phyloP scores from a whole-genome alignment of 331 rosid species.

The Quercus tomentella region DNA sequence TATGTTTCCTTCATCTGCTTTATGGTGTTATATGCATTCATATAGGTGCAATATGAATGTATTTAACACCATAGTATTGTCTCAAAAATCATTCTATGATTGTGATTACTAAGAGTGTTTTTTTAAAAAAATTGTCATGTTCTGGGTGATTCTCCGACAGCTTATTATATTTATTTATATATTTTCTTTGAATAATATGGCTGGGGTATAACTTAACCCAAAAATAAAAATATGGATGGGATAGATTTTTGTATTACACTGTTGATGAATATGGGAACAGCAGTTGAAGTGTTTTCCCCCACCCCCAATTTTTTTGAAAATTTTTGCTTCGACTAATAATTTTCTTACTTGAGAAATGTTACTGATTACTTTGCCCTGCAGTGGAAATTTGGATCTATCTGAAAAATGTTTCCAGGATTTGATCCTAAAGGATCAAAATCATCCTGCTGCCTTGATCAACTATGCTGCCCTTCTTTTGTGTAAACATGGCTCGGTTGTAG shows the following conservation, averaged over 20 bases:
- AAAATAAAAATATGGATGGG: not conserved
- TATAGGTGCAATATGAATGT: no score
- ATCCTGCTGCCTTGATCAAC: slow-evolving; percentile 89
- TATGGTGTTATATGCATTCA: no score
- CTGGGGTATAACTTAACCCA: not conserved
- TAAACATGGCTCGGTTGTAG: slow-evolving; percentile 71
- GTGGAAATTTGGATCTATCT: slow-evolving; percentile 87
- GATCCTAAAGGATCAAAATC: slow-evolving; percentile 89
- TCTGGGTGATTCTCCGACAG: no score
- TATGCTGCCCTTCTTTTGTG: slow-evolving; percentile 81
- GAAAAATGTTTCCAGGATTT: slow-evolving; percentile 85
- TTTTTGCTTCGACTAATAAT: not conserved
- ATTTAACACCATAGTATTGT: no score
- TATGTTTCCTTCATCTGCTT: no score
- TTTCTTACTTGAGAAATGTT: not conserved
- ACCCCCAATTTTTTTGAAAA: not conserved
- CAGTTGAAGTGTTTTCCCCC: not conserved
- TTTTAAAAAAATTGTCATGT: no score
- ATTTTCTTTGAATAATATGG: not conserved
- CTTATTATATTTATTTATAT: not conserved
- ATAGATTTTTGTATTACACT: not conserved
- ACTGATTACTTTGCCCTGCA: slow-evolving; percentile 28
- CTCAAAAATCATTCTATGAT: no score
- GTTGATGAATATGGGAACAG: not conserved
- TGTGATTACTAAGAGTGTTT: no score